These are phyloP conservation scores for Musa schizocarpa DNA, from an alignment of 176 grass and related monocot species.

Conservation along the genomic window DNA sequence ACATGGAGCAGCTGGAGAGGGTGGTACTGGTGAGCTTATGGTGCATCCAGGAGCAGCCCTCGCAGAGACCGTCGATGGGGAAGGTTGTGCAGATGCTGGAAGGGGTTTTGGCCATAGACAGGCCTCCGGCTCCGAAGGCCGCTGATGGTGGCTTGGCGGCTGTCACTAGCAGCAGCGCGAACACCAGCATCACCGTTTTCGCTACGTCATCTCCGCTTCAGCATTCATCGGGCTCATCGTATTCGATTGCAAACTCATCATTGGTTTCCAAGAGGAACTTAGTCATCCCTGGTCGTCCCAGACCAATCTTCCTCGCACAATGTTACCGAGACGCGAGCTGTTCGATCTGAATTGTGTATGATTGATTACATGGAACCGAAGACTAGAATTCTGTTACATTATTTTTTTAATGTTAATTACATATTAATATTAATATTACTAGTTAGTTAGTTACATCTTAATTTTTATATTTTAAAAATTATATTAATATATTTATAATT, in stretches of 20 bases:
- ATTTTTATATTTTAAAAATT: too few species aligned
- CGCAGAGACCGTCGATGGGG: conserved; percentile 72
- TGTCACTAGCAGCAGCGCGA: background rate
- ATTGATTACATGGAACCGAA: too few species aligned
- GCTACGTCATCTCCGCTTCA: background rate
- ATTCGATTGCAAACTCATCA: background rate
- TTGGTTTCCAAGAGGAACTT: background rate
- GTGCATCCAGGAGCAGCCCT: conserved; percentile 98
- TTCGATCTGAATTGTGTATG: too few species aligned
- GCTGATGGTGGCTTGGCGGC: conserved; percentile 24
- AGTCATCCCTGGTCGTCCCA: background rate
- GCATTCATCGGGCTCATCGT: background rate
- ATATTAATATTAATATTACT: too few species aligned
- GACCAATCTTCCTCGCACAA: background rate
- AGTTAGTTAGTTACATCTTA: too few species aligned
- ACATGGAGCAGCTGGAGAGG: conserved; percentile 68
- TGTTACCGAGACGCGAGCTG: too few species aligned
- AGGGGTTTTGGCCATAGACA: conserved; percentile 68
- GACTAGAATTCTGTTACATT: too few species aligned
- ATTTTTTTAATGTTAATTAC: too few species aligned
- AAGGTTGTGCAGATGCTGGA: conserved; percentile 99
- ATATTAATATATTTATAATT: too few species aligned
- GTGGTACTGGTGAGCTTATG: conserved; percentile 70
- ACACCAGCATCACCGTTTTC: background rate
- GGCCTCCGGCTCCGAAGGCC: conserved; percentile 66